Conservation (phyloP, 179 eudicot species). For the Gypsophila paniculata region DNA sequence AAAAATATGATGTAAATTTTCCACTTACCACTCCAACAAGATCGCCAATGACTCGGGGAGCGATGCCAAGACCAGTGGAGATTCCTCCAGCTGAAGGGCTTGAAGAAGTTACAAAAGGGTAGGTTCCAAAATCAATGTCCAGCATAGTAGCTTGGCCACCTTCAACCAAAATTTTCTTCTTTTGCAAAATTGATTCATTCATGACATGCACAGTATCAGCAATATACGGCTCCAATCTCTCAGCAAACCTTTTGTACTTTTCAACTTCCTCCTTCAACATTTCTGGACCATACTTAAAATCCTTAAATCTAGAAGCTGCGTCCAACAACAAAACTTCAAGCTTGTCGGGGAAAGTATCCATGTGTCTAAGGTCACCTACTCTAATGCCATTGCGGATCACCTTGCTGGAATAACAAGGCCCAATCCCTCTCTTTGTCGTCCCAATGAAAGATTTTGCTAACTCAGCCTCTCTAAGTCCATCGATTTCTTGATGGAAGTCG, state of each 20-base stretch:
- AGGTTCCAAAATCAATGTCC: conserved; percentile 95
- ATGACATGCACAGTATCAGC: conserved; percentile 81
- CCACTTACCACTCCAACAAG: conserved; percentile 84
- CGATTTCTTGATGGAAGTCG: conserved; percentile 84
- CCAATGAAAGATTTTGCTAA: conserved; percentile 91
- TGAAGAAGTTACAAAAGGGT: conserved; percentile 96
- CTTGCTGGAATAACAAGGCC: conserved; percentile 91
- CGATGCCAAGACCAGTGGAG: conserved; percentile 94
- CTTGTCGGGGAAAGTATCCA: conserved; percentile 89
- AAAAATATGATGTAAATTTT: background rate
- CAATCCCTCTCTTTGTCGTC: conserved; percentile 92
- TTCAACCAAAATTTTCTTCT: conserved; percentile 82
- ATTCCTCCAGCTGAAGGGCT: conserved; percentile 99
- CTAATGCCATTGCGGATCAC: conserved; percentile 88
- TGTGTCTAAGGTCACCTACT: conserved; percentile 84
- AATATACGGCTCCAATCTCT: conserved; percentile 86
- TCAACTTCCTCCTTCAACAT: conserved; percentile 80
- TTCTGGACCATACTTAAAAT: conserved; percentile 56
- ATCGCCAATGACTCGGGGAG: conserved; percentile 87
- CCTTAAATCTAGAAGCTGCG: conserved; percentile 75
- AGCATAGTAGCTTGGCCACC: conserved; percentile 99
- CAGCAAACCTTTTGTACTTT: conserved; percentile 72
- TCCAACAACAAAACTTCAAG: conserved; percentile 73
- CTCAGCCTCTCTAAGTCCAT: conserved; percentile 92
- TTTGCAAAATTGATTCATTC: conserved; percentile 60